These are phyloP conservation scores for Eucalyptus curtisii DNA, from an alignment of 345 rosid species.

Conservation along the genomic window DNA sequence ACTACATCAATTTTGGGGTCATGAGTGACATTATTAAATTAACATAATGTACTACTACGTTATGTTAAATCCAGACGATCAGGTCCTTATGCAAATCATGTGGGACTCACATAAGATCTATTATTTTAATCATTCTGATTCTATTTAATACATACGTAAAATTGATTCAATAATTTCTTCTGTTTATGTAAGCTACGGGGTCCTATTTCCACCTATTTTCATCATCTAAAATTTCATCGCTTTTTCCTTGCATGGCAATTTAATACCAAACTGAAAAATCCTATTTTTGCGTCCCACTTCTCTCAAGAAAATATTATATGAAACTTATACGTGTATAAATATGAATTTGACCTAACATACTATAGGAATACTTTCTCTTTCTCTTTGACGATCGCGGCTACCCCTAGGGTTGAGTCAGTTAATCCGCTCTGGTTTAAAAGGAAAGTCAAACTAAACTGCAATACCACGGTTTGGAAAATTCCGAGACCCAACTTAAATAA, in stretches of 20 bases:
- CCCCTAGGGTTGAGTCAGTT: background rate
- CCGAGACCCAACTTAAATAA: background rate
- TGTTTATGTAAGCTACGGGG: background rate
- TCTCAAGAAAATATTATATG: background rate
- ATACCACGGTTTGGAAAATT: background rate
- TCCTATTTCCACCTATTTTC: background rate
- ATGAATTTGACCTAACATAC: background rate
- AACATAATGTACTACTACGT: background rate
- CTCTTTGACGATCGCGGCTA: background rate
- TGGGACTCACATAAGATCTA: background rate
- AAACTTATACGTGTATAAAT: background rate
- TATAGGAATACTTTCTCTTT: background rate
- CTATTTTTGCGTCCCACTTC: background rate
- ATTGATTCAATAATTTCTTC: background rate
- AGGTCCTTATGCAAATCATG: background rate
- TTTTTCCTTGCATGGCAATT: background rate
- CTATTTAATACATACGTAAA: background rate
- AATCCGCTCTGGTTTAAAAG: background rate
- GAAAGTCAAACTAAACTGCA: background rate
- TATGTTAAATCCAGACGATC: rapidly evolving
- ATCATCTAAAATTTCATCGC: background rate
- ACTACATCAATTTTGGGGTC: background rate
- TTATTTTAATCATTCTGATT: background rate
- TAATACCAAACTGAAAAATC: background rate
- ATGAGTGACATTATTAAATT: background rate